Conservation (phyloP, 805 yeast species). For the Debaryomyces maramus region DNA sequence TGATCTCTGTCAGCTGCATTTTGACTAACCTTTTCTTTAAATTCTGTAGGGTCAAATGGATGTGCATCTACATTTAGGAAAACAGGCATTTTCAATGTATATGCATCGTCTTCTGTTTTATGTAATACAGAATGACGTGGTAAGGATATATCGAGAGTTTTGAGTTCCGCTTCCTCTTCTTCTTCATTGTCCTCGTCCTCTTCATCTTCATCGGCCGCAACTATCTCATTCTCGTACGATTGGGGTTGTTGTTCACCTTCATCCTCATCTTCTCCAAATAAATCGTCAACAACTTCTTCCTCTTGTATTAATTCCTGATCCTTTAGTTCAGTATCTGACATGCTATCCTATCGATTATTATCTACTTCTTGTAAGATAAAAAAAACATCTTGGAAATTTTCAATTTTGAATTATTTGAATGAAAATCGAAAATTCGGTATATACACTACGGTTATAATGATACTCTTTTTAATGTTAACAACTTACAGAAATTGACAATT, state of each 20-base stretch:
- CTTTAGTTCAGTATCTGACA: conserved; percentile 27
- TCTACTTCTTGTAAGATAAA: no score
- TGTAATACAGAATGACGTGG: conserved; percentile 52
- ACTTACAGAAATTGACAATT: no score
- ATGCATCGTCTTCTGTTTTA: conserved; percentile 36
- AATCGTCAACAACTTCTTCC: conserved; percentile 32
- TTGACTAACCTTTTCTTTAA: conserved; percentile 49
- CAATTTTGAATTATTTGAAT: no score
- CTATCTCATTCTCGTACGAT: conserved; percentile 13
- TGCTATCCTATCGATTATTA: no score
- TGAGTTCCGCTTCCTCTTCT: conserved; percentile 33
- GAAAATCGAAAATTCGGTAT: no score
- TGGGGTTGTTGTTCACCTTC: conserved; percentile 15
- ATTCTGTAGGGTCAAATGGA: conserved; percentile 78
- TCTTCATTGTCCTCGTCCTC: conserved; percentile 25
- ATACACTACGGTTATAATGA: no score
- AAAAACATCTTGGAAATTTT: no score
- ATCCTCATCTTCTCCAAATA: conserved; percentile 32
- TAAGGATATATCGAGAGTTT: conserved; percentile 35
- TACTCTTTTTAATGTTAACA: no score
- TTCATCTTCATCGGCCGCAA: conserved; percentile 36
- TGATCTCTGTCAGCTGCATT: conserved; percentile 32
- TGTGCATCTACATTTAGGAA: conserved; percentile 79
- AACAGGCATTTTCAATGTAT: conserved; percentile 71
- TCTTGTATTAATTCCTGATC: conserved; percentile 9